Conservation (phyloP, 2,329 filamentous ascomycete species). For the Aspergillus sp. region DNA sequence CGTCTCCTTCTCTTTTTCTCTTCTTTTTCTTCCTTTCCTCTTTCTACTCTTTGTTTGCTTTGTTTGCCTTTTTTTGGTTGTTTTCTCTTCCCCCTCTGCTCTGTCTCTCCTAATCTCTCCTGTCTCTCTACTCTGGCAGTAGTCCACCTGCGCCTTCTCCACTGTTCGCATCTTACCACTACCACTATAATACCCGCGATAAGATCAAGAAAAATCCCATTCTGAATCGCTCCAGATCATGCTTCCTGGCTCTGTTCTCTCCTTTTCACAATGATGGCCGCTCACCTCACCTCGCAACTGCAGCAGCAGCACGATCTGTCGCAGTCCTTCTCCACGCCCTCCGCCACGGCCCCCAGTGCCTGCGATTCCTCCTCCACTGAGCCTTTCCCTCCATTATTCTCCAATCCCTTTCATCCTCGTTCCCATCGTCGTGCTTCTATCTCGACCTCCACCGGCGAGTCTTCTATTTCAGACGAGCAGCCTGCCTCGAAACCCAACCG, state of each 20-base stretch:
- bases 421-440: conserved; percentile 17
- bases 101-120: too few species aligned
- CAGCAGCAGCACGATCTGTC: conserved; percentile 18
- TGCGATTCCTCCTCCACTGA: conserved; percentile 12
- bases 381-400: conserved; percentile 13
- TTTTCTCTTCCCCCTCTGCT: too few species aligned
- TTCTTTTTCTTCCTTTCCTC: background rate
- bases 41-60: background rate
- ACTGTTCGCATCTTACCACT: background rate
- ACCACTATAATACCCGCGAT: background rate
- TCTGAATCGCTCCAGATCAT: conserved; percentile 6
- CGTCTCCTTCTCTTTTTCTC: background rate
- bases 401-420: conserved; percentile 17
- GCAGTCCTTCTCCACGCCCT: conserved; percentile 14
- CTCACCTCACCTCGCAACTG: conserved; percentile 22
- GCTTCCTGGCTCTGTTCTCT: conserved; percentile 4
- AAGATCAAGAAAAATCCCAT: background rate
- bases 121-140: background rate
- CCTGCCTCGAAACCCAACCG: conserved; percentile 16
- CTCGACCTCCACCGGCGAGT: conserved; percentile 8
- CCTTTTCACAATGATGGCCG: conserved; percentile 20
- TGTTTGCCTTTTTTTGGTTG: too few species aligned
- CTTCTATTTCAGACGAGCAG: background rate
- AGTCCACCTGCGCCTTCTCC: background rate
- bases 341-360: conserved; percentile 9